Base-by-base conservation (phyloP, 148 eudicot genomes). In the Persicaria maculosa region DNA sequence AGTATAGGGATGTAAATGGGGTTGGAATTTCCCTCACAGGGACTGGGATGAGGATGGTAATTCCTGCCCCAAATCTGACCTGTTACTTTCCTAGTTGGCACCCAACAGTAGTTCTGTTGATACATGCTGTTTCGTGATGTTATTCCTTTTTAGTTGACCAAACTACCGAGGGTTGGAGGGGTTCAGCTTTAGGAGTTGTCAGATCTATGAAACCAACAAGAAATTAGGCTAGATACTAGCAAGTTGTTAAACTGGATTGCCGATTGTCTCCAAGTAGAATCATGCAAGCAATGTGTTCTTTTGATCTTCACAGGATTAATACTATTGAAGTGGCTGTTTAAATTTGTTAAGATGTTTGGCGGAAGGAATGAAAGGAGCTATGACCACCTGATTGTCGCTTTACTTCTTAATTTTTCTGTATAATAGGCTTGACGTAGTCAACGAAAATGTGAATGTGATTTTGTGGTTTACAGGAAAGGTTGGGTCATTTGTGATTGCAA, bases 181-280 rank as follows among this genome's bases (percentile, higher is more conserved):
- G 43, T 61, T 7, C 40, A 11, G 10, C 4, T 10, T 62, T 31
- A 62, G 68, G 68, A 62, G 22, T 25, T 62, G 31, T 58, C 9
- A 20, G 19, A 43, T 43, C 64, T 58, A 14, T 40, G 31, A 5
- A 12, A 6, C 14, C 7, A 15, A 1, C 43, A 36, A 15, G 45
- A 4, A 4, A 6, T 25, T 40, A 40, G 17, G 15, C 3, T 43
- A 40, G 7, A 58, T 25, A 58, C 64, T 7, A 58, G 3, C n/a
- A 65, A 65, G 46, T 17, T 14, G 47, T 62, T 31, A 62, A 62
- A 62, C 14, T 62, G 44, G 68, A 62, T 62, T 62, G 68, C 44
- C 44, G 40, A 31, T 31, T 62, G 68, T 31, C 40, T 31, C 40
- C 12, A 25, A 62, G 68, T 62, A 25, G 44, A 62, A 62, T 11